phyloP scores from a whole-genome alignment of 2,329 filamentous ascomycete genomes.

The Botryosphaeria dothidea region DNA sequence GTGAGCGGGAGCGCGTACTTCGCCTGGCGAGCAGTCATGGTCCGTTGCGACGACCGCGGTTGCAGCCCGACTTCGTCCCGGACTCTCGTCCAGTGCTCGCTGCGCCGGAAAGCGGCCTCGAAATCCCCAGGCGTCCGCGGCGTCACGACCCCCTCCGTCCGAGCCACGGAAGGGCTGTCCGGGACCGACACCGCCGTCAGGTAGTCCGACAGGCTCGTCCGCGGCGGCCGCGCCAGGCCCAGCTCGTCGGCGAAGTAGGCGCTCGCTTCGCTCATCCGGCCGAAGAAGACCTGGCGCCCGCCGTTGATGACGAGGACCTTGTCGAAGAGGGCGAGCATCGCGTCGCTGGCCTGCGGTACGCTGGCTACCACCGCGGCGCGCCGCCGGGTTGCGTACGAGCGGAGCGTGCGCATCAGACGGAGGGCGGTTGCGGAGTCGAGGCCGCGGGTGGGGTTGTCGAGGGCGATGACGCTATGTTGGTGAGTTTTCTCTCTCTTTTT shows the following conservation, averaged over 20 bases:
- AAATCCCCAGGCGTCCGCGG: neutral
- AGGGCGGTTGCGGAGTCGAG: conserved; percentile 51
- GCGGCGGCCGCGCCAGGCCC: conserved; percentile 66
- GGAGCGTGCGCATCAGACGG: conserved; percentile 57
- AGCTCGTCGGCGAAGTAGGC: conserved; percentile 63
- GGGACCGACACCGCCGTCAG: conserved; percentile 50
- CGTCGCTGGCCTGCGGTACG: conserved; percentile 55
- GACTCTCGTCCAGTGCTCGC: neutral
- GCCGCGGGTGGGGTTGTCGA: conserved; percentile 49
- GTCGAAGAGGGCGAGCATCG: conserved; percentile 59
- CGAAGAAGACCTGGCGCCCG: conserved; percentile 76
- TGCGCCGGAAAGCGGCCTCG: neutral
- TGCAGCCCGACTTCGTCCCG: neutral
- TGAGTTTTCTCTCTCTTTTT: too few species aligned
- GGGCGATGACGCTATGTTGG: conserved; percentile 25
- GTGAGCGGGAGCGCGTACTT: neutral
- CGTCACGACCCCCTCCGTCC: neutral
- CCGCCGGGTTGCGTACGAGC: conserved; percentile 51
- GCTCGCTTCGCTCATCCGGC: conserved; percentile 60
- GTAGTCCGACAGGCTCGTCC: conserved; percentile 74
- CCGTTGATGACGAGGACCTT: conserved; percentile 75
- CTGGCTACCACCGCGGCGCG: conserved; percentile 55
- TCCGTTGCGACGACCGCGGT: neutral
- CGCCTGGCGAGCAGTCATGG: neutral
- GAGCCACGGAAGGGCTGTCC: neutral